A percentile compares a stretch with the other conserved stretches of the same genome.
phyloP scores from a whole-genome alignment of 1,284 basidiomycete genomes.

The Trametes versicolor region DNA sequence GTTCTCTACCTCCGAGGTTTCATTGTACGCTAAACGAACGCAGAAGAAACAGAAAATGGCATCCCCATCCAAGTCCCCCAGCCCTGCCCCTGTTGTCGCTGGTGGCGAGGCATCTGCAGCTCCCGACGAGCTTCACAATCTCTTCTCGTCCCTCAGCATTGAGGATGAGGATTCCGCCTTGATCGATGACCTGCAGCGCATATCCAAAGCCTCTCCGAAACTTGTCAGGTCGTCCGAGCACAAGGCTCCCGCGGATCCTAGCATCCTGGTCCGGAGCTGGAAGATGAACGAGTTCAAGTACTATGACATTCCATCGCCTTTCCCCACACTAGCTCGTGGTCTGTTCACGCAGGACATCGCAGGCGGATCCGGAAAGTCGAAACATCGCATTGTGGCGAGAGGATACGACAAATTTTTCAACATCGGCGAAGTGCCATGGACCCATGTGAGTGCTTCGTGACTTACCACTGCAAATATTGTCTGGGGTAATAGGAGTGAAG shows the following conservation, averaged over 20 bases:
- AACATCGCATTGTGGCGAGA: slow-evolving; percentile 83
- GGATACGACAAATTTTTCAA: slow-evolving; percentile 99
- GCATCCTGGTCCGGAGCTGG: slow-evolving; percentile 80
- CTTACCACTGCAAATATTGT: neutral
- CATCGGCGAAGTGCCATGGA: slow-evolving; percentile 96
- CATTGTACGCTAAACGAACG: neutral
- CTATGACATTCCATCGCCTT: slow-evolving; percentile 87
- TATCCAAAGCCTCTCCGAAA: slow-evolving; percentile 65
- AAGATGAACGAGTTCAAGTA: slow-evolving; percentile 97
- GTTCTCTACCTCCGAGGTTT: neutral
- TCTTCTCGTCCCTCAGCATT: slow-evolving; percentile 29
- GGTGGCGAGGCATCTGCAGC: neutral
- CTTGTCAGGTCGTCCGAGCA: slow-evolving; percentile 67
- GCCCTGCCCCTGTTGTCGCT: slow-evolving; percentile 9
- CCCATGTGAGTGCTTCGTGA: slow-evolving; percentile 65
- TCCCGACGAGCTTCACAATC: slow-evolving; percentile 21
- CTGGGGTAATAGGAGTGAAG: neutral
- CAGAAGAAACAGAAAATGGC: slow-evolving; percentile 22
- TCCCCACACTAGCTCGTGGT: slow-evolving; percentile 91
- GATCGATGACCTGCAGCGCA: slow-evolving; percentile 57
- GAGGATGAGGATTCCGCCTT: slow-evolving; percentile 63
- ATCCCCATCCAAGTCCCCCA: slow-evolving; percentile 12
- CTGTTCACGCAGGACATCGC: slow-evolving; percentile 74
- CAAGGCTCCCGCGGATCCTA: slow-evolving; percentile 61
- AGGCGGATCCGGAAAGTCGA: slow-evolving; percentile 42